phyloP scores from a whole-genome alignment of 495 filamentous ascomycete genomes.

The Cairneyella variabilis region DNA sequence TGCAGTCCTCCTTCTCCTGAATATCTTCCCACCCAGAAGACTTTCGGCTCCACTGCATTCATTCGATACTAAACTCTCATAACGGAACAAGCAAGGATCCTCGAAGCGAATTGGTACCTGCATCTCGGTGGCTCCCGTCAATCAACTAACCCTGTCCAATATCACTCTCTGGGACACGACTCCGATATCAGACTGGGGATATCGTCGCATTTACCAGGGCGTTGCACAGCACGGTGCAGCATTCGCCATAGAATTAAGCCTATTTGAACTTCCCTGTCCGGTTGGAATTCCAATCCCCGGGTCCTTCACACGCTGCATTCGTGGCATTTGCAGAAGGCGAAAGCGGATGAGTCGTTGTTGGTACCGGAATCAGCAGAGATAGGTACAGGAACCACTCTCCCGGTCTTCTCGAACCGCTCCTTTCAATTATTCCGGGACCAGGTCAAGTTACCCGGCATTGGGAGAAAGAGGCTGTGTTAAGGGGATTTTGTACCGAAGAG shows the following conservation, averaged over 20 bases:
- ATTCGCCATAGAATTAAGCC: neutral
- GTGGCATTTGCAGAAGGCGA: neutral
- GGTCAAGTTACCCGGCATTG: no score
- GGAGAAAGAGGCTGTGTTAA: no score
- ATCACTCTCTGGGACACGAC: constrained; percentile 8
- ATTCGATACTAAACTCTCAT: no score
- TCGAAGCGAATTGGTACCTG: constrained; percentile 14
- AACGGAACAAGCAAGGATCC: neutral
- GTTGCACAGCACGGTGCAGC: neutral
- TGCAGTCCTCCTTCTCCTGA: neutral
- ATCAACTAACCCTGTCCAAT: constrained; percentile 12
- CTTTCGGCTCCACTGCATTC: neutral
- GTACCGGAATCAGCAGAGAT: no score
- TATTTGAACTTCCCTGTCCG: neutral
- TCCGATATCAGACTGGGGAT: constrained; percentile 9
- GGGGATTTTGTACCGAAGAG: neutral
- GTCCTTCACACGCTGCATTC: neutral
- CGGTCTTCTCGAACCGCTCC: no score
- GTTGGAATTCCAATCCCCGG: neutral
- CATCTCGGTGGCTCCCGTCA: constrained; percentile 13
- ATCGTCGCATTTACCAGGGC: constrained; percentile 4
- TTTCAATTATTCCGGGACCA: no score
- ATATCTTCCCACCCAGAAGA: neutral
- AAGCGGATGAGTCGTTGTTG: neutral
- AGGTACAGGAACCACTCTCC: no score